A percentile compares a stretch with the other conserved stretches of the same genome.
phyloP scores from a whole-genome alignment of 2,329 filamentous ascomycete species.

The Alternaria sp. region DNA sequence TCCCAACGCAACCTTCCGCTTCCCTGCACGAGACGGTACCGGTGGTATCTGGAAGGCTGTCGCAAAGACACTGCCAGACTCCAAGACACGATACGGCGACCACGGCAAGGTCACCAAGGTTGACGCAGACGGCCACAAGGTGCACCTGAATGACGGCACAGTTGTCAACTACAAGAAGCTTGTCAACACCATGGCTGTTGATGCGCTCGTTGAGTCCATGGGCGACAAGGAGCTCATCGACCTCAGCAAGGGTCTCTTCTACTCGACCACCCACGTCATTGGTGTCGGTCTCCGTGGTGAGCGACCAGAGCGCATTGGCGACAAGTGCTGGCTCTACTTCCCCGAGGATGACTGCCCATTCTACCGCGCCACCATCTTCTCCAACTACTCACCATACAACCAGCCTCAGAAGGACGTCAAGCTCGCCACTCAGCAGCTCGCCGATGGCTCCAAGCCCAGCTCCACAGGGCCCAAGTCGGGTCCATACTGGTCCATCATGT shows the following conservation, averaged over 20 bases:
- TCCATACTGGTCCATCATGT: constrained; percentile 99
- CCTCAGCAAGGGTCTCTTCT: constrained; percentile 91
- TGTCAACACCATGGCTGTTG: constrained; percentile 94
- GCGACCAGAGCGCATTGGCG: constrained; percentile 93
- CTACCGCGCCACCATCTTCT: constrained; percentile 99
- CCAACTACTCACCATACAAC: constrained; percentile 99
- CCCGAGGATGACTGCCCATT: constrained; percentile 98
- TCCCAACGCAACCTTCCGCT: constrained; percentile 97
- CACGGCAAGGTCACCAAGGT: constrained; percentile 85
- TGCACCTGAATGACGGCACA: constrained; percentile 82
- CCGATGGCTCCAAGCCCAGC: constrained; percentile 81
- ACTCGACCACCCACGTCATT: constrained; percentile 96
- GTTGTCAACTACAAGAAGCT: constrained; percentile 92
- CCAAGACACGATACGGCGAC: constrained; percentile 91
- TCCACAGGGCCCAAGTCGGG: constrained; percentile 79
- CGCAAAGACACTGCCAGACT: constrained; percentile 86
- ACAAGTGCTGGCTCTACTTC: constrained; percentile 99
- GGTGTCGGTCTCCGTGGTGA: constrained; percentile 92
- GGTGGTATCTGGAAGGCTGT: constrained; percentile 99
- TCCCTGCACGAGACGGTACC: constrained; percentile 93
- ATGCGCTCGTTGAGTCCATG: constrained; percentile 86
- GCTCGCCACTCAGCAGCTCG: constrained; percentile 85
- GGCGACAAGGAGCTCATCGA: constrained; percentile 82
- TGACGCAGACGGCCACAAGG: constrained; percentile 83
- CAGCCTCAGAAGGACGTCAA: constrained; percentile 84